phyloP scores from a whole-genome alignment of 2,329 filamentous ascomycete genomes.

The Onygena corvina region DNA sequence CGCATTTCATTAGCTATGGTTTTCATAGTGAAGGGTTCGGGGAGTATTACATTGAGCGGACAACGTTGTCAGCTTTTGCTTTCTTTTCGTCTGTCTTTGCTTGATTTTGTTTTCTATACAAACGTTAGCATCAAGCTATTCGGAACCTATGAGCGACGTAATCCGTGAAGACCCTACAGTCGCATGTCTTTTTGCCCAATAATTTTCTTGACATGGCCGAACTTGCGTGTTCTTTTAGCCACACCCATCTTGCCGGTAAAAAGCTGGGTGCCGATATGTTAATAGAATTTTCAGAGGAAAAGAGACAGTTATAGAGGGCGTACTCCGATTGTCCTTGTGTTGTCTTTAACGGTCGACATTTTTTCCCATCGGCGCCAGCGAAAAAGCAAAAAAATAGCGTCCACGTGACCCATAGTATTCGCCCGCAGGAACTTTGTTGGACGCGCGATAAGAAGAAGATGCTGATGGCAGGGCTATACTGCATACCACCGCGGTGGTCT shows the following conservation, averaged over 20 bases:
- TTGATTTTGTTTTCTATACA: conserved; percentile 57
- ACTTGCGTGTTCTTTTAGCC: conserved; percentile 84
- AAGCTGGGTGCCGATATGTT: no score
- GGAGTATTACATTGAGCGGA: conserved; percentile 54
- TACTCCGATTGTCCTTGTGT: no score
- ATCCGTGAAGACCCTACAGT: conserved; percentile 31
- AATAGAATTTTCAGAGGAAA: no score
- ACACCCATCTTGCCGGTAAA: conserved; percentile 75
- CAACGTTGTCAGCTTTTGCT: conserved; percentile 50
- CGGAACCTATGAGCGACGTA: neutral
- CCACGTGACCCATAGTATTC: no score
- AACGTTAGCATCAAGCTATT: neutral
- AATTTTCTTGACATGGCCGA: conserved; percentile 69
- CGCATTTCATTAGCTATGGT: conserved; percentile 11
- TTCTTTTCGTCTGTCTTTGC: conserved; percentile 40
- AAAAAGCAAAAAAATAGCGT: no score
- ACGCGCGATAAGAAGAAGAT: neutral
- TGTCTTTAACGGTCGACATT: no score
- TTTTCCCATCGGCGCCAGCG: no score
- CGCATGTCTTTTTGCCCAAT: conserved; percentile 71
- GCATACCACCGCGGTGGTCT: neutral
- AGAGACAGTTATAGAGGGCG: no score
- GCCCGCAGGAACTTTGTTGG: no score
- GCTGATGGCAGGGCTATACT: neutral
- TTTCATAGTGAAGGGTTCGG: neutral